Base-by-base conservation (phyloP, 139 green algal species). In the Chlorella sorokiniana region DNA sequence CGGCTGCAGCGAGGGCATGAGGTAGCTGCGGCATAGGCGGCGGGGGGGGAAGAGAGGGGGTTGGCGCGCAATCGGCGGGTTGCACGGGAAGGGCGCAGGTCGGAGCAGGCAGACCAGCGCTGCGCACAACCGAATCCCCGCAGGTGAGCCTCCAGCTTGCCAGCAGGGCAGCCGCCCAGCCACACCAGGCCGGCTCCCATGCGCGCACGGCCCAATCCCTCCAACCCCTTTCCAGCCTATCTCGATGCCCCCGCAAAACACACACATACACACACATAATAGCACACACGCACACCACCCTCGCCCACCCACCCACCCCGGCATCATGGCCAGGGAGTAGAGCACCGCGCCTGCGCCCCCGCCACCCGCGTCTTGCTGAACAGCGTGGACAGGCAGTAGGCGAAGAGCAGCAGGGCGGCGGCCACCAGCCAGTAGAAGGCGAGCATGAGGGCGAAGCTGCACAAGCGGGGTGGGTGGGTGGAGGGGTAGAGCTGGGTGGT, bases 311-410 rank as follows among this genome's bases (percentile, higher is more conserved):
- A 11, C 77, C 78, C 75, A 95, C 78, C 91, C 93, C 3, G 93
- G 93, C 6, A 95, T 67, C 88, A 95, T 93, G 20, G 93, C 89
- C 1, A 94, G 67, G 0, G 88, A 86, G 63, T 95, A 96, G 35
- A 93, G 64, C 41, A 96, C 68, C 70, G 90, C 89, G 1, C 78
- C 84, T 2, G 86, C 87, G 23, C 87, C 91, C 90, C 91, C 5
- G 93, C 93, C 22, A 95, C 85, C 1, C 92, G 81, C 27, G 87
- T 86, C 29, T 82, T 90, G 52, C 69, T 85, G 83, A 95, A 95
- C 1, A 96, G 78, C 1, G 89, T 92, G 42, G 83, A 88, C 18
- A 95, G 61, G 80, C 87, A 91, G 86, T 94, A 96, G 44, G 82
- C 86, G 61, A 89, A 94, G 35, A 84, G 75, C 27, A 94, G 85